Evolutionary conservation across 2,329 filamentous ascomycete species (phyloP), one percentile per base, ranked within the genome.

Genomic region (Tricladium varicosporioides): DNA sequence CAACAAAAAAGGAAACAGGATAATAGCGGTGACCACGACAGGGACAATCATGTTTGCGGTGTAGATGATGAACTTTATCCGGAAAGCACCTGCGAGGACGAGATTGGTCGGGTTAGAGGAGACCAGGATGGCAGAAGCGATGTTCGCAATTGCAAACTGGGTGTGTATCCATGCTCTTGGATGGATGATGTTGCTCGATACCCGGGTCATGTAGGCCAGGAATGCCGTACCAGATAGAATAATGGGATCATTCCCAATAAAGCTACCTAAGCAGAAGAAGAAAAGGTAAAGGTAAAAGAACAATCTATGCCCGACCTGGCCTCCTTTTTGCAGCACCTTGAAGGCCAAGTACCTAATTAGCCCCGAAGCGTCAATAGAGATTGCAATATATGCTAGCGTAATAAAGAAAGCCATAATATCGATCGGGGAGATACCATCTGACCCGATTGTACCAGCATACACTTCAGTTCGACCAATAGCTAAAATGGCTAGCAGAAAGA

Each of bases 31-130:
- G n/a, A 81, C 74, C 18, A 89, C 72, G 1, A 88, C 85, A 0
- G 88, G 88, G 0, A 91, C 85, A 15, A 91, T 86, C 80, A 91
- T 88, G 67, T 91, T 89, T n/a, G 85, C 87, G 0, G 87, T 90
- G 66, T 91, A 91, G 43, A 82, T 77, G 66, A 91, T 82, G 69
- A 91, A 91, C 51, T 80, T 86, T 73, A 91, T 86, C 2, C 81
- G 66, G 66, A 91, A 91, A 1, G 88, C 88, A 3, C 87, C 87
- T 0, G 87, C 86, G 0, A 91, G 78, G 0, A 91, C 87, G 8
- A 91, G 78, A 54, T 91, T 91, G 2, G 88, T 91, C 0, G 88
- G 88, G 58, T 91, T 91, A 0, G 87, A 91, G 0, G 88, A 91
- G 9, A 92, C 88, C 8, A 92, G 75, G 19, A 91, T 88, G 0